Evolutionary conservation across 768 basidiomycete genomes (phyloP).

Genomic region (Hydnomerulius pinastri): DNA sequence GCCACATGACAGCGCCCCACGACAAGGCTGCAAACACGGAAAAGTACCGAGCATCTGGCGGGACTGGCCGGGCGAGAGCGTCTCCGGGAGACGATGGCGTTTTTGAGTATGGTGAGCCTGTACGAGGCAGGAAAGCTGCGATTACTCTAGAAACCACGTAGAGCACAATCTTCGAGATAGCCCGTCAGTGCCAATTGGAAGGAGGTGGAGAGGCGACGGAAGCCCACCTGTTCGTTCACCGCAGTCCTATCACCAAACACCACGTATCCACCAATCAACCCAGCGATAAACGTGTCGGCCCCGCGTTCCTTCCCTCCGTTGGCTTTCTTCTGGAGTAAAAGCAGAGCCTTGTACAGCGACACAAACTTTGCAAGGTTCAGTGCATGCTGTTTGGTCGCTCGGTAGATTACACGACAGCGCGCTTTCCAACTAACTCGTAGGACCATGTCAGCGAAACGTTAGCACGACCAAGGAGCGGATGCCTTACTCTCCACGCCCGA

Average conservation of each 20-base stretch:
- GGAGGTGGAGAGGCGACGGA: constrained; percentile 4
- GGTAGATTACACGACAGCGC: constrained; percentile 69
- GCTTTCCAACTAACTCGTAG: constrained; percentile 59
- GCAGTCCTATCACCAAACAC: constrained; percentile 86
- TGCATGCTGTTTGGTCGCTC: constrained; percentile 88
- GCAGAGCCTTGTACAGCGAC: constrained; percentile 83
- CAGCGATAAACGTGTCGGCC: constrained; percentile 89
- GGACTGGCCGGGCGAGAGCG: constrained; percentile 62
- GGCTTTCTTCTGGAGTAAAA: constrained; percentile 78
- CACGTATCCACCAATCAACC: constrained; percentile 87
- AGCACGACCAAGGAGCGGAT: constrained; percentile 3
- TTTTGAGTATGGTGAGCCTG: constrained; percentile 53
- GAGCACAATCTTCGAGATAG: constrained; percentile 75
- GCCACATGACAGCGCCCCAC: constrained; percentile 98
- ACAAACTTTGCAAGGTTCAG: constrained; percentile 94
- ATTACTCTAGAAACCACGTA: constrained; percentile 94
- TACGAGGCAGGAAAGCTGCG: constrained; percentile 88
- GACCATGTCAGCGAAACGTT: constrained; percentile 8
- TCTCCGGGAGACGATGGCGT: constrained; percentile 41
- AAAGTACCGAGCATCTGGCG: constrained; percentile 85
- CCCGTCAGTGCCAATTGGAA: constrained; percentile 10
- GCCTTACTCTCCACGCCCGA: constrained; percentile 88
- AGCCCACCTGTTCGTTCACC: constrained; percentile 85
- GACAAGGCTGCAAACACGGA: constrained; percentile 82
- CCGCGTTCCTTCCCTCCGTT: constrained; percentile 83